Percentiles rank a stretch among this genome's conserved stretches.
These are phyloP conservation scores for Coemansia sp. DNA, from an alignment of 192 early-diverging fungal genomes.

Conservation along the genomic window DNA sequence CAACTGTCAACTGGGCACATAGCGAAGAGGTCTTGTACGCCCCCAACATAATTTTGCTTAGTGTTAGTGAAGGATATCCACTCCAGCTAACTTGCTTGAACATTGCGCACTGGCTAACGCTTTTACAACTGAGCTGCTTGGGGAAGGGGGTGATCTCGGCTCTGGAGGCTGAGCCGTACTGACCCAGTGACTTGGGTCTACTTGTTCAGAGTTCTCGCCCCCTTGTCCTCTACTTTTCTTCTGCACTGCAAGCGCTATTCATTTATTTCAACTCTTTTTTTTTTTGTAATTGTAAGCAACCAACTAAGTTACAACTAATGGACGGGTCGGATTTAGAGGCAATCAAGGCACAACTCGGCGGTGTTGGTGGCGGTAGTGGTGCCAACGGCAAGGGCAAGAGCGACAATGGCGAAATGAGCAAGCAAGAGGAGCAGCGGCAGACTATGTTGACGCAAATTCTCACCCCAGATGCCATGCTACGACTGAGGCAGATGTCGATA, in stretches of 20 bases:
- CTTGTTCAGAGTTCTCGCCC: background rate
- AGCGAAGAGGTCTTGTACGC: background rate
- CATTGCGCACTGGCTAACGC: too few species aligned
- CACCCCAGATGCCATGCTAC: slow-evolving; percentile 76
- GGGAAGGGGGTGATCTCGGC: background rate
- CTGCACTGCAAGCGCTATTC: background rate
- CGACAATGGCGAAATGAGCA: slow-evolving; percentile 28
- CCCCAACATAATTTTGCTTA: too few species aligned
- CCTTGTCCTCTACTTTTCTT: background rate
- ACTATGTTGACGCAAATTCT: slow-evolving; percentile 83
- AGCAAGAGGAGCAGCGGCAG: slow-evolving; percentile 84
- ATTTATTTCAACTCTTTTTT: background rate
- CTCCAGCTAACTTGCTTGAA: too few species aligned
- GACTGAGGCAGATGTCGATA: slow-evolving; percentile 85
- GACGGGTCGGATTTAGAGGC: slow-evolving; percentile 27
- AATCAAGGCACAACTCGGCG: slow-evolving; percentile 17
- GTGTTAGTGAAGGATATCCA: background rate
- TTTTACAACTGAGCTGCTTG: background rate
- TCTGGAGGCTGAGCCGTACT: background rate
- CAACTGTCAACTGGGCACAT: background rate
- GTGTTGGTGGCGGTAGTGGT: background rate
- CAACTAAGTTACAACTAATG: slow-evolving; percentile 15
- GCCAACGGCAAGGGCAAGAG: background rate
- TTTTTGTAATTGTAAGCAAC: background rate
- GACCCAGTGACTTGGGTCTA: background rate